phyloP scores from a whole-genome alignment of 306 rosid genomes.

The Acacia acuminata region DNA sequence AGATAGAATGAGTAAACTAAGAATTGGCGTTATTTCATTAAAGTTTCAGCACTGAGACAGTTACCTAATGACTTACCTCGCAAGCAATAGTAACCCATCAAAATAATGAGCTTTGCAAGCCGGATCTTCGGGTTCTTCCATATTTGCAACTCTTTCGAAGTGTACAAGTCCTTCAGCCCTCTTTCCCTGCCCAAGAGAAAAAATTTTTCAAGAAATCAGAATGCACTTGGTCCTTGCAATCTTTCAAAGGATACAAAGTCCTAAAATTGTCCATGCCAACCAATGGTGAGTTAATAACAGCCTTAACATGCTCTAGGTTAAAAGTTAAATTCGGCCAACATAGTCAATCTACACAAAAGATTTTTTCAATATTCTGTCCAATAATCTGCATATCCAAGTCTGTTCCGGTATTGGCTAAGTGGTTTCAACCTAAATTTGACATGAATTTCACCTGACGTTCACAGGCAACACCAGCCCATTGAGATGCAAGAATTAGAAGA shows the following conservation, averaged over 20 bases:
- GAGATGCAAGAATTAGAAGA: conserved; percentile 82
- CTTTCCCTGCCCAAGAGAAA: conserved; percentile 63
- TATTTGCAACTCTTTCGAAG: conserved; percentile 71
- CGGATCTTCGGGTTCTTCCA: conserved; percentile 82
- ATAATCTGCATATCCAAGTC: conserved; percentile 12
- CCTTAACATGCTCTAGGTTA: not conserved
- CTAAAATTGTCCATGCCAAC: conserved; percentile 11
- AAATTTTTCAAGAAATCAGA: conserved; percentile 12
- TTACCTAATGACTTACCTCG: conserved; percentile 50
- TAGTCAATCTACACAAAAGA: not conserved
- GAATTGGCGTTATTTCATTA: not conserved
- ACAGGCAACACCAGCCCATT: conserved; percentile 85
- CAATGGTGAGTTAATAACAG: not conserved
- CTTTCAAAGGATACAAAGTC: conserved; percentile 16
- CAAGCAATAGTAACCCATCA: conserved; percentile 68
- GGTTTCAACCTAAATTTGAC: conserved; percentile 6
- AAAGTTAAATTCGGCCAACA: conserved; percentile 27
- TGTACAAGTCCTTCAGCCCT: conserved; percentile 63
- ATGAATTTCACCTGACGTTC: conserved; percentile 70
- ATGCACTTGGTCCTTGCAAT: conserved; percentile 23
- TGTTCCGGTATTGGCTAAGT: not conserved
- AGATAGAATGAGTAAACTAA: conserved; percentile 23
- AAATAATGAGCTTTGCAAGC: conserved; percentile 76
- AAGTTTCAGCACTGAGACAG: not conserved
- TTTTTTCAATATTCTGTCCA: not conserved